Evolutionary conservation across 2,329 filamentous ascomycete genomes (phyloP), one percentile per base, ranked within the genome.

Genomic region (Colletotrichum endophyticum): DNA sequence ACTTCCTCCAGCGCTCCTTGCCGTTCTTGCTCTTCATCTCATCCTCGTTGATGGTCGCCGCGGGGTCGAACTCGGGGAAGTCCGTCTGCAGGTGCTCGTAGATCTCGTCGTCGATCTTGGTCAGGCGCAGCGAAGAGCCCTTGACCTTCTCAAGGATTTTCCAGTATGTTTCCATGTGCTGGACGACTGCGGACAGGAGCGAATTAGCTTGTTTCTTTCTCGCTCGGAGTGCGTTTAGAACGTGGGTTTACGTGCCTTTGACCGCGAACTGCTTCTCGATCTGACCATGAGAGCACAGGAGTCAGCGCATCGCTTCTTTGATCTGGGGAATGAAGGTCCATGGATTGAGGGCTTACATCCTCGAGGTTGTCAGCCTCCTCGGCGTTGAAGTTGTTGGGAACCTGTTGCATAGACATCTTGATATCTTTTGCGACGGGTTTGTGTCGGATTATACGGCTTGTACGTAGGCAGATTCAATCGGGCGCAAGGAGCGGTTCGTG

Each of bases 181-280:
- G 95, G 49, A 99, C 97, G 68, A 94, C 96, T 89, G 79, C 30
- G 39, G 22, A 2, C 25, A 59, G 28, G 34, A 32, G 12, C 19
- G 15, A 12, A 16, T 76, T 30, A 76, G 72, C 27, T 27, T 39
- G 19, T 27, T 25, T 32, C 30, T 25, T 28, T n/a, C 9, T 25
- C 12, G 28, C 5, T n/a, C 49, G 22, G 16, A 6, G 8, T 11
- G 25, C 19, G 22, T 8, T 53, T 49, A 19, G 6, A 32, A 27
- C 8, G n/a, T 27, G 6, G 19, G 6, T 44, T 15, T 32, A 76
- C 83, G 62, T 82, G 95, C 95, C 94, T 90, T 99, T 99, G 81
- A 99, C 97, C 34, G 97, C 97, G 83, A 99, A 99, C 86, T 99
- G 97, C 91, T 98, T 98, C 91, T 99, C 97, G 84, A 99, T 98